These are phyloP conservation scores for Puccinia horiana DNA, from an alignment of 1,284 basidiomycete species.

Conservation along the genomic window DNA sequence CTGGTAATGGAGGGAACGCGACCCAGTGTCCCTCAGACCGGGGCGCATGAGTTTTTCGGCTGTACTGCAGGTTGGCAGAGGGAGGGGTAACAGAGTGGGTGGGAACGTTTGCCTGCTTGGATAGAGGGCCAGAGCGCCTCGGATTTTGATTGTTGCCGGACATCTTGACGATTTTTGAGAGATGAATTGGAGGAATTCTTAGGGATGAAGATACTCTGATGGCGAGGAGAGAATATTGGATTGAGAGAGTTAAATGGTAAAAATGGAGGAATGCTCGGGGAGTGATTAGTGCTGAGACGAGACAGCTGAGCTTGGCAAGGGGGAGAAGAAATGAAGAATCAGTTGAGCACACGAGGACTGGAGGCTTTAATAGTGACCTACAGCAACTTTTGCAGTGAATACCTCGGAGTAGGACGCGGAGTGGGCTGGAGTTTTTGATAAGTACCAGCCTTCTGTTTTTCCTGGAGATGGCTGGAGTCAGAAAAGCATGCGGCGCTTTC, in stretches of 20 bases:
- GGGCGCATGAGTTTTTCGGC: not conserved
- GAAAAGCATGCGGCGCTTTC: not conserved
- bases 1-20: constrained; percentile 37
- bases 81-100: not conserved
- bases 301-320: not conserved
- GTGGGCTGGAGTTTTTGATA: constrained; percentile 7
- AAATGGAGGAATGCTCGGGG: not conserved
- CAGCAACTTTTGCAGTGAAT: not conserved
- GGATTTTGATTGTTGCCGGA: not conserved
- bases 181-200: no score
- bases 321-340: not conserved
- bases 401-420: not conserved
- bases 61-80: not conserved
- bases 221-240: no score
- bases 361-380: not conserved
- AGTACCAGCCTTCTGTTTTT: constrained; percentile 5
- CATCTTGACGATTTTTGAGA: not conserved
- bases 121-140: not conserved
- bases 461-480: not conserved
- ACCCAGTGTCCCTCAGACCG: constrained; percentile 29
- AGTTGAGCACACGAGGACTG: not conserved
- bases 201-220: not conserved
- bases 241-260: not conserved
- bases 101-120: constrained; percentile 9
- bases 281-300: not conserved